phyloP scores from a whole-genome alignment of 495 filamentous ascomycete species.

The Darksidea phi region DNA sequence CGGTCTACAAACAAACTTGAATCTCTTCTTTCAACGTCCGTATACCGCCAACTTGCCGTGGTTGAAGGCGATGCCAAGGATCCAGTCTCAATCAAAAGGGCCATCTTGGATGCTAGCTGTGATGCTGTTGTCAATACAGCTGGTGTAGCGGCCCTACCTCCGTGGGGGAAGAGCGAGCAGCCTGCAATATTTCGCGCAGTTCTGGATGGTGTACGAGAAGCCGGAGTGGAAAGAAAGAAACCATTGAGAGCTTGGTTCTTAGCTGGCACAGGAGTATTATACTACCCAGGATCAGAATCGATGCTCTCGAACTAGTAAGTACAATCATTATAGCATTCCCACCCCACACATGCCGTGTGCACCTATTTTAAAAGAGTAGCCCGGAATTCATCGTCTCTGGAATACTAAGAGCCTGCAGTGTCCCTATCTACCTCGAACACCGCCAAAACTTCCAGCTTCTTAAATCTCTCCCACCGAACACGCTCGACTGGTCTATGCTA shows the following conservation, averaged over 20 bases:
- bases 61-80: constrained; percentile 47
- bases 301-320: constrained; percentile 35
- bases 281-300: constrained; percentile 26
- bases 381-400: not conserved
- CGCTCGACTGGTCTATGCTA: constrained; percentile 33
- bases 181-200: constrained; percentile 30
- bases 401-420: constrained; percentile 22
- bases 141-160: constrained; percentile 33
- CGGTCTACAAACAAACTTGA: constrained; percentile 45
- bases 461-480: constrained; percentile 21
- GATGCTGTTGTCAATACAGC: constrained; percentile 48
- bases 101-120: constrained; percentile 41
- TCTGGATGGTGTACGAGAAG: constrained; percentile 20
- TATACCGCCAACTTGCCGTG: constrained; percentile 34
- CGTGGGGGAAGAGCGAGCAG: constrained; percentile 30
- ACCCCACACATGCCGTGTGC: constrained; percentile 7
- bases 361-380: constrained; percentile 8
- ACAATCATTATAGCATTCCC: constrained; percentile 1
- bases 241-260: constrained; percentile 33
- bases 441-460: constrained; percentile 28
- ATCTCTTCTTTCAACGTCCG: constrained; percentile 29
- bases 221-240: constrained; percentile 13
- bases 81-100: constrained; percentile 38
- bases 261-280: constrained; percentile 25
- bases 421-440: constrained; percentile 32